Conservation (phyloP, 441 rosid species). For the Croton laevigatus region DNA sequence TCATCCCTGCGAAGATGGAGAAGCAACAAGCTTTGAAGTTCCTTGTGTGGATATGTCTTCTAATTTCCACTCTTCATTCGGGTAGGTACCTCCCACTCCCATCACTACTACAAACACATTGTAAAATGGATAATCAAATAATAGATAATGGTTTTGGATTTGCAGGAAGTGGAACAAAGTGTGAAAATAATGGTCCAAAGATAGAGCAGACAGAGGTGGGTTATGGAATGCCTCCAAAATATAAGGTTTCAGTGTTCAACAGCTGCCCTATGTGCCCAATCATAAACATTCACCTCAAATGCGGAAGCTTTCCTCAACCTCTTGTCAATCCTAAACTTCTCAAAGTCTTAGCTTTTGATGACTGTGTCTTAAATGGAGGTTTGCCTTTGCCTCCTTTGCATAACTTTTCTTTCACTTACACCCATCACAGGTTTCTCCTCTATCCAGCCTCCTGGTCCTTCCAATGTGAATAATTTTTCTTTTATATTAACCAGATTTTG, state of each 20-base stretch:
- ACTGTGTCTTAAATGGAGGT: slow-evolving; percentile 48
- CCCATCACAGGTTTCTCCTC: slow-evolving; percentile 34
- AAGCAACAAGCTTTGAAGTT: slow-evolving; percentile 12
- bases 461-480: slow-evolving; percentile 37
- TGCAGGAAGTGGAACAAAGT: slow-evolving; percentile 17
- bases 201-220: slow-evolving; percentile 39
- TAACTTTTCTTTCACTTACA: slow-evolving; percentile 44
- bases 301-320: slow-evolving; percentile 49
- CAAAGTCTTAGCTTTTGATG: slow-evolving; percentile 38
- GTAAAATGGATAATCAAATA: neutral
- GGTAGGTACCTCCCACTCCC: slow-evolving; percentile 9
- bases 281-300: slow-evolving; percentile 47
- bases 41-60: slow-evolving; percentile 20
- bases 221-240: slow-evolving; percentile 32
- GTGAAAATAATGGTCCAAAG: slow-evolving; percentile 22
- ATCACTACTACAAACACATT: neutral
- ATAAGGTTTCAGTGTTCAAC: slow-evolving; percentile 44
- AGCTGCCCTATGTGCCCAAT: slow-evolving; percentile 55
- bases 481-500: neutral
- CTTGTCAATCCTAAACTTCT: slow-evolving; percentile 47
- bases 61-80: slow-evolving; percentile 16
- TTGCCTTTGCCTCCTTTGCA: slow-evolving; percentile 48
- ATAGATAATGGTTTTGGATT: too few relatives aligned
- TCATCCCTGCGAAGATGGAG: slow-evolving; percentile 7
- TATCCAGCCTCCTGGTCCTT: slow-evolving; percentile 44